Evolutionary conservation across 257 asterid genomes (phyloP), one percentile per base, ranked within the genome.

Genomic region (Solanum okadae): DNA sequence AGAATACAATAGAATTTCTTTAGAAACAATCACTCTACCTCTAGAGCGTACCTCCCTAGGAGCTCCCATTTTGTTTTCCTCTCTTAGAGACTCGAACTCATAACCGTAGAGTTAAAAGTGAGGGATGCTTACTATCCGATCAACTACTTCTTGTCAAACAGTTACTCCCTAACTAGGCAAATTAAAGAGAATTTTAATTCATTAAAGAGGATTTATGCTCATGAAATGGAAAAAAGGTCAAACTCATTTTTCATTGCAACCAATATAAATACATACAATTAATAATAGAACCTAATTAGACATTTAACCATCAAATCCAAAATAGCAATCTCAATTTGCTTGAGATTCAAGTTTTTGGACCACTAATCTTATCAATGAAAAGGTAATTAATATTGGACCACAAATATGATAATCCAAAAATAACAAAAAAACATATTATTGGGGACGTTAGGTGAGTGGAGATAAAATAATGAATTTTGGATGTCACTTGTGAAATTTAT

Each of bases 41-140:
- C 25, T 20, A 20, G 4, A 16, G 10, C 4, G 0, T 52, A 16
- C 4, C 63, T 52, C 63, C 3, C 63, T 16, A 52, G 9, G 4
- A 52, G 8, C 9, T 52, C 23, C 3, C 61, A 16, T 52, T 18
- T 52, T 52, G 0, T 52, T 52, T 52, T 16, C 61, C 61, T 52
- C 4, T 52, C 23, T 16, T 2, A 16, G 61, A 5, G 10, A 52
- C 63, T 52, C 4, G 0, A 52, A 52, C 10, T 52, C 23, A 2
- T 16, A 6, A 52, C 3, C 18, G 1, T 44, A 44, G 63, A 52
- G 10, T 16, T 6, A 52, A 52, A 52, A 52, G 52, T 44, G 23
- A 52, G 0, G 0, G 9, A 16, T 52, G 4, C 8, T 52, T 52
- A 16, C 4, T 0, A 52, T 52, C 23, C 0, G 10, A 52, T 7